Evolutionary conservation across 2,329 filamentous ascomycete genomes (phyloP).

Genomic region (Cladobotryum mycophilum): DNA sequence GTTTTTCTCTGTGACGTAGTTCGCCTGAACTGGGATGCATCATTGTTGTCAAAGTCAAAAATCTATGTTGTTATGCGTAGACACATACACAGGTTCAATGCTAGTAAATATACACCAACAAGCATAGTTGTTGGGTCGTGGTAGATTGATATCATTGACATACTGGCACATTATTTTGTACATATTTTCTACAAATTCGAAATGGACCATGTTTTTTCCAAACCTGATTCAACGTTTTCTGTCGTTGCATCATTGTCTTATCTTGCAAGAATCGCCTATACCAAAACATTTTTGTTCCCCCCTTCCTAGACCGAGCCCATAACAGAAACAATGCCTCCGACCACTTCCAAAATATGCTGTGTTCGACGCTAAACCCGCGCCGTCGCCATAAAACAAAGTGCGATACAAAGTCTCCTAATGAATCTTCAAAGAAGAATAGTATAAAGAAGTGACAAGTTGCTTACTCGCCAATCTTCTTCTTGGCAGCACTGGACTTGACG

Average conservation of each 20-base stretch:
- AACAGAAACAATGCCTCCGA: neutral
- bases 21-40: too few species aligned
- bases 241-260: neutral
- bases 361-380: neutral
- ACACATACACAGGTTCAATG: too few species aligned
- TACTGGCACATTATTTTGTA: neutral
- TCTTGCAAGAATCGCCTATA: neutral
- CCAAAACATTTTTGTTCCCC: neutral
- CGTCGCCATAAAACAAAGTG: too few species aligned
- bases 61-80: too few species aligned
- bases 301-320: neutral
- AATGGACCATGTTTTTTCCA: neutral
- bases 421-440: too few species aligned
- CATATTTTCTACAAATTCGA: neutral
- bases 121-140: too few species aligned
- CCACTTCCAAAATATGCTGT: neutral
- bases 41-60: too few species aligned
- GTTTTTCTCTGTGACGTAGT: too few species aligned
- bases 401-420: too few species aligned
- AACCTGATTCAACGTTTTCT: neutral
- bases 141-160: neutral
- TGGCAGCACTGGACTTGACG: conserved; percentile 52
- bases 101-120: too few species aligned
- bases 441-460: neutral
- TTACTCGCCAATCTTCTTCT: conserved; percentile 33